Evolutionary conservation across 345 rosid genomes (phyloP), one percentile per base, ranked within the genome.

Genomic region (Gossypioides kirkii): DNA sequence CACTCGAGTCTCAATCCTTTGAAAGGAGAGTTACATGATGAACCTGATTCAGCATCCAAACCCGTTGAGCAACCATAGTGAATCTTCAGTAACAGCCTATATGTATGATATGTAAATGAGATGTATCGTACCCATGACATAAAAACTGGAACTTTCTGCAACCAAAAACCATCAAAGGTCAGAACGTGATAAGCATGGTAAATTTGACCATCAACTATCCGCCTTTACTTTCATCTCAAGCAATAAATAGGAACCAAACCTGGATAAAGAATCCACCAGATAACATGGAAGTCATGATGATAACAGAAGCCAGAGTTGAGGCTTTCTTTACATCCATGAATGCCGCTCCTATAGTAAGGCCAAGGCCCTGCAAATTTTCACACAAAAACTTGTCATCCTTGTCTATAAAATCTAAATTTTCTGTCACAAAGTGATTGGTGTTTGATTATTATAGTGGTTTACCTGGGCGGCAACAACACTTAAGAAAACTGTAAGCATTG

Each of bases 281-380:
- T 74, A 81, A 71, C 80, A 81, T 78, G 69, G 79, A 78, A 41
- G 78, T 69, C 84, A 81, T 78, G 26, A 84, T 20, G 43, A 58
- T 56, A 55, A 78, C 68, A 23, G 79, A 83, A 66, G 81, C 82
- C 17, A 74, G 16, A 41, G 75, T 76, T 61, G 80, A 63, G 23
- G 80, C 84, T 71, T 78, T 80, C 75, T 78, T 83, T 25, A 76
- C 69, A 58, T 83, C 86, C 82, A 78, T 67, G 73, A 80, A 71
- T 25, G 77, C 77, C 10, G 79, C 86, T 38, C 82, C 84, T 71
- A 77, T 61, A 3, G 72, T 22, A 14, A 76, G 79, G 62, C 82
- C 84, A 77, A 80, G 81, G 0, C 86, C 82, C 82, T 78, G 83
- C 52, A 74, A 5, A 2, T n/a, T 18, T 77, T 10, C 16, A 42